Conservation (phyloP, 257 asterid genomes). For the Solanum chiquidenum region DNA sequence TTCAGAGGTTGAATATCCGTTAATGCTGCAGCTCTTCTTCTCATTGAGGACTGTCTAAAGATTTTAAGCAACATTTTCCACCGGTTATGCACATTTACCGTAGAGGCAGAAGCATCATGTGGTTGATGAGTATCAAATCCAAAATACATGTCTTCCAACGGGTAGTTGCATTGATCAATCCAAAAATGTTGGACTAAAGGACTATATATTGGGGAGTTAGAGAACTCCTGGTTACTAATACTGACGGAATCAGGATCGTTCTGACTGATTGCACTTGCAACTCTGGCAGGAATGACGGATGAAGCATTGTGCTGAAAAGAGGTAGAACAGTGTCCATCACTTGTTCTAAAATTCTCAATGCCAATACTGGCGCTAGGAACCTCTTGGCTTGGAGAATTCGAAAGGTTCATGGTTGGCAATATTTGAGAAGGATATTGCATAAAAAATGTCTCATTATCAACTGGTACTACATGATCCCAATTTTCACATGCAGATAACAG, state of each 20-base stretch:
- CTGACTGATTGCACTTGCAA: background rate
- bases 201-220: background rate
- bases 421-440: background rate
- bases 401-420: background rate
- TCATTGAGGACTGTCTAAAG: background rate
- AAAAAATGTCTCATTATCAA: slow-evolving; percentile 18
- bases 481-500: slow-evolving; percentile 24
- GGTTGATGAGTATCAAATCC: background rate
- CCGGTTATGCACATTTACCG: background rate
- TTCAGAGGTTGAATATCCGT: slow-evolving; percentile 5
- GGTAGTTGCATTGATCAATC: background rate
- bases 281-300: background rate
- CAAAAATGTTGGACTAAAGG: background rate
- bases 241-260: background rate
- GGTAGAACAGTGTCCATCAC: background rate
- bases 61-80: slow-evolving; percentile 1
- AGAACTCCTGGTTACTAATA: background rate
- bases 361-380: background rate
- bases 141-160: too few species aligned
- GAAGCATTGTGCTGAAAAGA: background rate
- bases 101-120: background rate
- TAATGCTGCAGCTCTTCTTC: background rate
- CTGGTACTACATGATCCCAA: slow-evolving; percentile 10
- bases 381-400: background rate
- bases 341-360: background rate